Percentiles rank a stretch among this genome's conserved stretches.
Conservation (phyloP, 306 rosid species). For the Gillenia trifoliata region DNA sequence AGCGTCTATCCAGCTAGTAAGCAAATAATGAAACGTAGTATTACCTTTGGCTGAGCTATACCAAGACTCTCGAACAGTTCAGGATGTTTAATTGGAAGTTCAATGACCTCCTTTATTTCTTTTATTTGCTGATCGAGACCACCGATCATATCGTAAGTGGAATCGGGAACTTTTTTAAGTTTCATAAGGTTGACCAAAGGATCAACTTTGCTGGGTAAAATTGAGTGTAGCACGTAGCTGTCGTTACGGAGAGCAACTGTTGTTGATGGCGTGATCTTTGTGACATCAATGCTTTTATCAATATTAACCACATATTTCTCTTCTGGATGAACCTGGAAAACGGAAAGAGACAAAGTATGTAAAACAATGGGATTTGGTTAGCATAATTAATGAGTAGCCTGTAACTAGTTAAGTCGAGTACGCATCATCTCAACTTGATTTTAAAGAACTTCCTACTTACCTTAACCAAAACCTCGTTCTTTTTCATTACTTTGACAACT, state of each 20-base stretch:
- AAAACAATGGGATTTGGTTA: no score
- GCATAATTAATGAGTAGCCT: no score
- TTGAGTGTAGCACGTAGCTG: slow-evolving; percentile 91
- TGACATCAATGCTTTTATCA: slow-evolving; percentile 86
- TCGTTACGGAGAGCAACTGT: slow-evolving; percentile 97
- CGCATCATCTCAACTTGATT: no score
- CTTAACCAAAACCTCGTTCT: slow-evolving; percentile 94
- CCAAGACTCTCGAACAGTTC: slow-evolving; percentile 99
- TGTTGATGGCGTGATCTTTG: slow-evolving; percentile 94
- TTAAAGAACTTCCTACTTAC: no score
- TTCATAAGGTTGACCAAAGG: slow-evolving; percentile 96
- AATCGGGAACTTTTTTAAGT: slow-evolving; percentile 97
- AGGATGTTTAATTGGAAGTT: slow-evolving; percentile 95
- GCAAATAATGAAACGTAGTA: neutral
- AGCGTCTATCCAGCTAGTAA: neutral
- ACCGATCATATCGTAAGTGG: no score
- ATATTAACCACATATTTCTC: slow-evolving; percentile 96
- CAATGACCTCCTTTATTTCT: slow-evolving; percentile 98
- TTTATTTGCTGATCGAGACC: slow-evolving; percentile 97
- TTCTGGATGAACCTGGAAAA: slow-evolving; percentile 84
- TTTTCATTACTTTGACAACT: slow-evolving; percentile 97
- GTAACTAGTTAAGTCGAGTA: no score
- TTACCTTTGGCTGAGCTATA: slow-evolving; percentile 99
- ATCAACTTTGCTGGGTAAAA: slow-evolving; percentile 98
- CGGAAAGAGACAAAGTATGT: neutral